Base-by-base conservation (phyloP, 176 grass and related monocot genomes). In the Elymus sibiricus region DNA sequence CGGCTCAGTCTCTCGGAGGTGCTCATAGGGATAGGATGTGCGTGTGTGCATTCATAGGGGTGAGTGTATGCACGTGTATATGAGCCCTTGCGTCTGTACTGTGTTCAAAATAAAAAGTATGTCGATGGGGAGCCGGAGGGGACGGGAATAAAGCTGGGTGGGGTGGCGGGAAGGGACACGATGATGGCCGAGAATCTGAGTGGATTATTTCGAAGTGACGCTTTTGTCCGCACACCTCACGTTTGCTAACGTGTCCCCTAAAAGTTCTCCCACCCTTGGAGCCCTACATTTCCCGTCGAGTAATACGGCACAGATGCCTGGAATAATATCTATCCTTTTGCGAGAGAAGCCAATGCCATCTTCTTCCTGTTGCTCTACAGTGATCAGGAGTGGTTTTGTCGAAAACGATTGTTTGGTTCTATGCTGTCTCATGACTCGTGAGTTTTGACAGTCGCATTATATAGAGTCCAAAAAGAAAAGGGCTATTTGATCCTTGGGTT, bases 191-290 rank as follows among this genome's bases (percentile, higher is more conserved):
- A 84, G 89, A 91, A 91, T 91, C 89, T 80, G 19, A 84, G 37
- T 62, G 76, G 85, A 91, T 91, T 91, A 91, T 91, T 91, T 87
- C 28, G 85, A 91, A 70, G 66, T 80, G 85, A 91, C 85, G 70
- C 85, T 87, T 90, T 91, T 91, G 89, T 91, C 89, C 85, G 58
- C 21, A 40, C 89, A 87, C 85, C 60, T 70, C 76, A 84, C 60
- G 89, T 87, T 75, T 74, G 84, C 83, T 86, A 82, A 78, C 77
- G 88, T 90, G 84, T 78, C 40, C 79, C 84, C 83, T 78, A 78
- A 90, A 90, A 86, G 79, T 82, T 90, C 72, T 82, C 79, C 56
- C 40, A 38, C 39, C 31, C 71, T 39, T 22, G 40, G 27, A 63
- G 9, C 63, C 83, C 74, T 49, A 46, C 32, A 25, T 17, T 16